Conservation (phyloP, 2,329 filamentous ascomycete genomes). For the Ceratocystis huliohia region DNA sequence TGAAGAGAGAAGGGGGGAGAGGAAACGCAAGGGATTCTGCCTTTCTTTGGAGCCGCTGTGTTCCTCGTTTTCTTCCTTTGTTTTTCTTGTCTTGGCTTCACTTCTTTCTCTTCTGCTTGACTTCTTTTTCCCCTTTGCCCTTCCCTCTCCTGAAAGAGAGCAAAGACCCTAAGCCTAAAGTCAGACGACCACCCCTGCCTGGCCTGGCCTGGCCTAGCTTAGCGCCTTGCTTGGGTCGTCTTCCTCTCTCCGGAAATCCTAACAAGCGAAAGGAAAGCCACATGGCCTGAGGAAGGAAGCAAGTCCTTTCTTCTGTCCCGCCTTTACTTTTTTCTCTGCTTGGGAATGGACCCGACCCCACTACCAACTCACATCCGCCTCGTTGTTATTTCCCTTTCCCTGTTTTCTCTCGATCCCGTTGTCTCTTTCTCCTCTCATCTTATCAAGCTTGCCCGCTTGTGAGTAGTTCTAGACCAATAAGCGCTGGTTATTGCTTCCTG, state of each 20-base stretch:
- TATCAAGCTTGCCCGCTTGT: neutral
- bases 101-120: neutral
- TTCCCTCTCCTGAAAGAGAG: neutral
- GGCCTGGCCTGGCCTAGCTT: neutral
- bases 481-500: neutral
- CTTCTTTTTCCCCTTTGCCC: neutral
- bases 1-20: neutral
- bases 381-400: neutral
- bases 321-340: neutral
- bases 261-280: constrained; percentile 9
- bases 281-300: neutral
- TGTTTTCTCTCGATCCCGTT: neutral
- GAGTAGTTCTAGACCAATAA: neutral
- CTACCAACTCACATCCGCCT: neutral
- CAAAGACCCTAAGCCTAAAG: neutral
- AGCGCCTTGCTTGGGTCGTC: neutral
- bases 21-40: neutral
- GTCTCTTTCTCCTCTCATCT: neutral
- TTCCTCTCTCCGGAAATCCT: constrained; percentile 2
- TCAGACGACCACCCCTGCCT: neutral
- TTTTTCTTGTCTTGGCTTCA: neutral
- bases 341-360: neutral
- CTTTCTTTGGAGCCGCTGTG: neutral
- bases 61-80: neutral
- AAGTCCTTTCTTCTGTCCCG: neutral